Percentiles rank a stretch among this genome's conserved stretches.
These are phyloP conservation scores for Endocalyx cinctus DNA, from an alignment of 2,329 filamentous ascomycete species.

Conservation along the genomic window DNA sequence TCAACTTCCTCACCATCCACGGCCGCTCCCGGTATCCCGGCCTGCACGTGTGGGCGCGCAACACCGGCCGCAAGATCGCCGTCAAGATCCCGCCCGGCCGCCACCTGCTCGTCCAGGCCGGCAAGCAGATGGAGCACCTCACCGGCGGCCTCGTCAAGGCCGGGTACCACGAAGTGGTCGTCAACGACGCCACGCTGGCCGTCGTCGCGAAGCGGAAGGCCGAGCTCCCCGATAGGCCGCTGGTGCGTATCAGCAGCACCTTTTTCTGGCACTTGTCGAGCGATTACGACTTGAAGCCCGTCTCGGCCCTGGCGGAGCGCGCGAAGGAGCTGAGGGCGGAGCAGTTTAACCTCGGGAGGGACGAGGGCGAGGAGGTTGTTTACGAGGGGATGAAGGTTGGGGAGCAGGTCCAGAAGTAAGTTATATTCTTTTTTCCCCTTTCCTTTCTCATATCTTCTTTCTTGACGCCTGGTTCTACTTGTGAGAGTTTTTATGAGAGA, in stretches of 20 bases:
- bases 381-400: conserved; percentile 56
- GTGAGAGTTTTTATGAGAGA: conserved; percentile 1
- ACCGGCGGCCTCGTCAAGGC: conserved; percentile 58
- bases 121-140: conserved; percentile 59
- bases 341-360: conserved; percentile 44
- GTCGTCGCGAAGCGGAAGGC: conserved; percentile 39
- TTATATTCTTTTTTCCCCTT: conserved; percentile 7
- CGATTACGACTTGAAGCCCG: conserved; percentile 50
- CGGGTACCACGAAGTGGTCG: conserved; percentile 58
- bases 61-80: conserved; percentile 54
- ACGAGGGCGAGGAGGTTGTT: conserved; percentile 46
- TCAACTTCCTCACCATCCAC: conserved; percentile 63
- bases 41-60: conserved; percentile 59
- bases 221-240: conserved; percentile 43
- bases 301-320: conserved; percentile 41
- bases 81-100: conserved; percentile 55
- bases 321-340: conserved; percentile 41
- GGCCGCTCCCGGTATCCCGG: conserved; percentile 58
- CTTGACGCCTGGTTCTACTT: not conserved
- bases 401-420: conserved; percentile 52
- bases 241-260: conserved; percentile 55
- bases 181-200: conserved; percentile 47
- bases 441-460: conserved; percentile 5
- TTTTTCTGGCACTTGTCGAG: conserved; percentile 58
- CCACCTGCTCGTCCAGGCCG: conserved; percentile 56